These are phyloP conservation scores for Myxozyma sirexii DNA, from an alignment of 805 yeast species.

Conservation along the genomic window DNA sequence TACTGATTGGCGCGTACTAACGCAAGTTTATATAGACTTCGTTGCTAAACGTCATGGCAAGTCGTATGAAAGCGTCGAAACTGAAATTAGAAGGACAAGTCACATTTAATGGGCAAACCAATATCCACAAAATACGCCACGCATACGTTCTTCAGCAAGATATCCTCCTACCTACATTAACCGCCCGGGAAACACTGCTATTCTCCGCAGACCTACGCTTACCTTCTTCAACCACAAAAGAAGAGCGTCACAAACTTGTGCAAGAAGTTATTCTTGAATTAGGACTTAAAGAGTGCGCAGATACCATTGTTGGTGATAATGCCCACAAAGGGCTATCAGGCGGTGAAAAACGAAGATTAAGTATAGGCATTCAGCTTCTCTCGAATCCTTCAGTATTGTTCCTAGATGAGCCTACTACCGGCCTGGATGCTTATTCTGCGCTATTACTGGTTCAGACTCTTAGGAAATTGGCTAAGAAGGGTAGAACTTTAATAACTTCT, in stretches of 20 bases:
- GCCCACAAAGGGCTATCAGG: conserved; percentile 70
- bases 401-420: conserved; percentile 88
- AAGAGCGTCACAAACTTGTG: conserved; percentile 55
- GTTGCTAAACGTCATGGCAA: conserved; percentile 55
- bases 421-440: conserved; percentile 79
- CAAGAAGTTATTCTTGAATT: conserved; percentile 63
- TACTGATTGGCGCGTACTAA: background rate
- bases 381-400: conserved; percentile 76
- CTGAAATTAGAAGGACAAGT: conserved; percentile 38
- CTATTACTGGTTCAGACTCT: conserved; percentile 62
- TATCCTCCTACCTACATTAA: conserved; percentile 66
- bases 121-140: conserved; percentile 42
- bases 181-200: conserved; percentile 68
- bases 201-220: conserved; percentile 74
- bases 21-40: conserved; percentile 54
- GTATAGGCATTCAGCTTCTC: conserved; percentile 75
- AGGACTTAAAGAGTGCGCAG: conserved; percentile 65
- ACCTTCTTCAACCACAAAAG: conserved; percentile 49
- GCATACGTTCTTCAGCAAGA: conserved; percentile 82
- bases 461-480: conserved; percentile 57
- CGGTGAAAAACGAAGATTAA: conserved; percentile 78
- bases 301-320: conserved; percentile 59
- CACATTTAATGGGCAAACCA: conserved; percentile 37
- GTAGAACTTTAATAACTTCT: conserved; percentile 72
- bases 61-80: conserved; percentile 37